Evolutionary conservation across 2,329 filamentous ascomycete species (phyloP).

Genomic region (Xylaria arbuscula): DNA sequence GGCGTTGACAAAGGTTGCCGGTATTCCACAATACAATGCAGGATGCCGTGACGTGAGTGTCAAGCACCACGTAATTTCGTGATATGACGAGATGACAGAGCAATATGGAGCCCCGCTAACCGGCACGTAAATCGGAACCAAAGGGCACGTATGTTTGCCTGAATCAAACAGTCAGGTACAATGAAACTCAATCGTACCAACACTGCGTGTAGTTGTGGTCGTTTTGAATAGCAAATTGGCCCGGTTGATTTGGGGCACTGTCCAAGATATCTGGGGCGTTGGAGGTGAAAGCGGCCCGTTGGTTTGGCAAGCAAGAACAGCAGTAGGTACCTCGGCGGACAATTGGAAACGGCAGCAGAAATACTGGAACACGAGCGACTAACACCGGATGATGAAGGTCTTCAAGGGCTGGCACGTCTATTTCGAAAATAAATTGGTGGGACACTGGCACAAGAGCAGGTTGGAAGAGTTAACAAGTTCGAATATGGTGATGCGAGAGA

Average conservation of each 20-base stretch:
- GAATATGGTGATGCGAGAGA: conserved; percentile 8
- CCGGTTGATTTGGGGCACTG: conserved; percentile 19
- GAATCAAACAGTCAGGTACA: conserved; percentile 34
- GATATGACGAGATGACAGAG: conserved; percentile 45
- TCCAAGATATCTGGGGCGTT: conserved; percentile 26
- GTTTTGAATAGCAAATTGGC: conserved; percentile 8
- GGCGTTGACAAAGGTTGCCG: conserved; percentile 6
- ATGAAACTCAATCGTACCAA: conserved; percentile 24
- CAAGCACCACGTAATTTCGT: conserved; percentile 43
- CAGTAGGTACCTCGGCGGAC: conserved; percentile 13
- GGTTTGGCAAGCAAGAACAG: not conserved
- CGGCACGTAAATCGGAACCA: conserved; percentile 32
- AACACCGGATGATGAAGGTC: not conserved
- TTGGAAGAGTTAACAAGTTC: conserved; percentile 5
- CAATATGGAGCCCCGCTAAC: conserved; percentile 42
- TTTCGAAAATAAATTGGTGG: not conserved
- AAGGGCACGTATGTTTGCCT: conserved; percentile 36
- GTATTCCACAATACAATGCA: conserved; percentile 21
- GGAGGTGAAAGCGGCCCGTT: conserved; percentile 5
- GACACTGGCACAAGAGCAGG: not conserved
- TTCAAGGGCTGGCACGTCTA: conserved; percentile 3
- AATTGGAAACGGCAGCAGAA: conserved; percentile 18
- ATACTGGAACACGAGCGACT: conserved; percentile 8
- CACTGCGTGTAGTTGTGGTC: conserved; percentile 18
- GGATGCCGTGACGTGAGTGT: conserved; percentile 44